A percentile compares a stretch with the other conserved stretches of the same genome.
These are phyloP conservation scores for Fomitopsis palustris DNA, from an alignment of 1,284 basidiomycete species.

Conservation along the genomic window DNA sequence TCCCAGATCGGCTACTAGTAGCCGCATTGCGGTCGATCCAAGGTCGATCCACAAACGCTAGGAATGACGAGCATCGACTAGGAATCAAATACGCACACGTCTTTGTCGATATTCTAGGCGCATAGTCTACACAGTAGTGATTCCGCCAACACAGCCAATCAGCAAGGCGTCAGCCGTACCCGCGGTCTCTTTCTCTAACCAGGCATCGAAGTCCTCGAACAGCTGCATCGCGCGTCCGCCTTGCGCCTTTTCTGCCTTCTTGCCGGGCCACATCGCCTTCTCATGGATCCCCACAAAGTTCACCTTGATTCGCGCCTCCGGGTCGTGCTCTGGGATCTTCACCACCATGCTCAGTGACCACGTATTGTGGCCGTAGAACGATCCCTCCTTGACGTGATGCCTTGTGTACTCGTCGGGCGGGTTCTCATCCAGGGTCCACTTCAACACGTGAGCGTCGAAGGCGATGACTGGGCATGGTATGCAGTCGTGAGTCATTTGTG, in stretches of 20 bases:
- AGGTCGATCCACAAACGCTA: no score
- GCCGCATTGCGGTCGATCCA: no score
- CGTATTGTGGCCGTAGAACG: conserved; percentile 71
- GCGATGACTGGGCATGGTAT: conserved; percentile 60
- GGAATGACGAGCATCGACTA: no score
- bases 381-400: conserved; percentile 91
- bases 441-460: conserved; percentile 88
- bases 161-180: conserved; percentile 64
- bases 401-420: conserved; percentile 73
- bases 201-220: conserved; percentile 64
- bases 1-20: no score
- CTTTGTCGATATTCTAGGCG: no score
- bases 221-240: conserved; percentile 60
- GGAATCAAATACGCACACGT: no score
- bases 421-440: conserved; percentile 80
- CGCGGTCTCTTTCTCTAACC: conserved; percentile 55
- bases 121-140: conserved; percentile 32
- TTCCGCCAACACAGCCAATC: conserved; percentile 67
- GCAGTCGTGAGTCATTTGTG: conserved; percentile 1
- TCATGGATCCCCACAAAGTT: conserved; percentile 75
- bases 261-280: conserved; percentile 77
- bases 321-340: conserved; percentile 37
- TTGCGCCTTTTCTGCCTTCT: conserved; percentile 48
- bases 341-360: conserved; percentile 75
- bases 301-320: conserved; percentile 37